Base-by-base conservation (phyloP, 1,284 basidiomycete genomes). In the Ceratobasidium sp. region DNA sequence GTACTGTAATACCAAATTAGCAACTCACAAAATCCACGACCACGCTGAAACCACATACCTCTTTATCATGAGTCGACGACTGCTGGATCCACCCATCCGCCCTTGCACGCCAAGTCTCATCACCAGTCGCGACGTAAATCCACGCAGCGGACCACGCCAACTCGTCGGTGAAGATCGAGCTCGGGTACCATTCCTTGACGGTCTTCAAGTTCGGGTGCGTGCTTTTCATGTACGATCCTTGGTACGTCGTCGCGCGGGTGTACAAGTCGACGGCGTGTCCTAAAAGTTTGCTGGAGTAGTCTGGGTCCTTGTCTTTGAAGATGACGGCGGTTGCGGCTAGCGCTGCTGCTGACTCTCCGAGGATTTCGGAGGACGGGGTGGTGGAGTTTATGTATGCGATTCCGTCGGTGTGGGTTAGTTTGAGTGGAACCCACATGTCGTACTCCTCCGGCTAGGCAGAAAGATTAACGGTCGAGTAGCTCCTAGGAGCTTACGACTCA, bases 351-450 rank as follows among this genome's bases (percentile, higher is more conserved):
- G 75, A 61, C 57, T 79, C 78, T 38, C 78, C 78, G 26, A 79
- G 78, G 28, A 79, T 79, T 42, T 79, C 78, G 38, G 78, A 79
- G 50, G 78, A 79, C 6, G 78, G 78, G 61, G 77, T 79, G 15
- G 76, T 64, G 26, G 78, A 79, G 62, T 79, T 79, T 68, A 79
- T 79, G 74, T 79, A 79, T 40, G 78, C 75, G 40, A 79, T 70
- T 13, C 78, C 78, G 44, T 68, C 76, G 26, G 78, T 70, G 54
- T 77, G 78, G 23, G 61, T 73, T 33, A 79, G 56, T 1, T 61
- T 44, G 15, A 62, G 9, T 3, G 78, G 78, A 1, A 79, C 78
- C 78, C 78, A 79, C 52, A 77, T 42, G 42, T 79, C 76, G 69
- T 79, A 79, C 26, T 79, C 78, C 69, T 79, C 78, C 9, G 78